These are phyloP conservation scores for Phaeosphaeriaceae sp. DNA, from an alignment of 2,329 filamentous ascomycete species.

Conservation along the genomic window DNA sequence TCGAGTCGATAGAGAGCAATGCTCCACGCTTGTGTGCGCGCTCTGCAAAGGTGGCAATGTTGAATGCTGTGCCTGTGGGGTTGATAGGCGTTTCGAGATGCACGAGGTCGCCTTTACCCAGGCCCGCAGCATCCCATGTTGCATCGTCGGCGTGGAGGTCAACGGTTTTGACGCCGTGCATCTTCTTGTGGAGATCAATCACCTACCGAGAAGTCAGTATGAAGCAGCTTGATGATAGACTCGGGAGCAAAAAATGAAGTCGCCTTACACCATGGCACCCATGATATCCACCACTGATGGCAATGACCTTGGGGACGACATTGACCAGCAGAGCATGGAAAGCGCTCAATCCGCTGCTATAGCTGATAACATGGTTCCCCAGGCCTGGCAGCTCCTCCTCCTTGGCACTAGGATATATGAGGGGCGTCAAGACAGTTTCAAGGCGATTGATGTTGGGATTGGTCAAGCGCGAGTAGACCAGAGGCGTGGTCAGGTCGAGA, in stretches of 20 bases:
- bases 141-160: slow-evolving; percentile 61
- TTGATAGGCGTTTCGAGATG: slow-evolving; percentile 95
- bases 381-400: slow-evolving; percentile 24
- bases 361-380: slow-evolving; percentile 69
- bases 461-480: slow-evolving; percentile 79
- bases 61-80: slow-evolving; percentile 80
- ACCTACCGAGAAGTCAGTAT: slow-evolving; percentile 44
- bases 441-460: slow-evolving; percentile 84
- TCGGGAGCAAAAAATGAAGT: background rate
- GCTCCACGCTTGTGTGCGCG: slow-evolving; percentile 77
- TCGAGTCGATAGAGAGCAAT: slow-evolving; percentile 83
- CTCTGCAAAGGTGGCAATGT: slow-evolving; percentile 74
- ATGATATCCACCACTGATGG: slow-evolving; percentile 88
- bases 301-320: slow-evolving; percentile 81
- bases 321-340: slow-evolving; percentile 88
- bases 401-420: slow-evolving; percentile 65
- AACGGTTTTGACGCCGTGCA: slow-evolving; percentile 77
- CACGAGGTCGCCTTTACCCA: slow-evolving; percentile 81
- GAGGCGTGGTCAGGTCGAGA: slow-evolving; percentile 36
- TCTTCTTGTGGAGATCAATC: slow-evolving; percentile 73
- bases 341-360: slow-evolving; percentile 83
- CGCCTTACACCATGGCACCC: slow-evolving; percentile 77
- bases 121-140: slow-evolving; percentile 68
- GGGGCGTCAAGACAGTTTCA: slow-evolving; percentile 77
- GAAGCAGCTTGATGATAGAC: background rate